Conservation (phyloP, 2,329 filamentous ascomycete species). For the Chrysosporium keratinophilum region DNA sequence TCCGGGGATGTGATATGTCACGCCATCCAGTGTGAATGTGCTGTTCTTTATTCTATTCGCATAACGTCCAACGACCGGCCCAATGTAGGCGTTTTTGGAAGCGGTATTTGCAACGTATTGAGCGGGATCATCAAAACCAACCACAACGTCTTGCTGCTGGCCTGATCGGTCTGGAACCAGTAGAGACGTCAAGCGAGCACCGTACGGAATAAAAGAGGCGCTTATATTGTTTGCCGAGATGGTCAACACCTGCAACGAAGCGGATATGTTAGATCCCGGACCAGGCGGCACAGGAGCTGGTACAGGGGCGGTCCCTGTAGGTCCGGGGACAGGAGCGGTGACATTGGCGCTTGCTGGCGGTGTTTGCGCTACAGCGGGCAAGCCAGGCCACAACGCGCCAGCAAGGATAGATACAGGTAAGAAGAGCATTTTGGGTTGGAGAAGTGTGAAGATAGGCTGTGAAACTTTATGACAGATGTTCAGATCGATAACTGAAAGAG, state of each 20-base stretch:
- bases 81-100: conserved; percentile 41
- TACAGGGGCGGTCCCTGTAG: neutral
- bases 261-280: neutral
- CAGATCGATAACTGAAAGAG: neutral
- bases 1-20: conserved; percentile 39
- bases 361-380: neutral
- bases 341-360: neutral
- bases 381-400: neutral
- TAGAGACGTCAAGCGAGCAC: conserved; percentile 39
- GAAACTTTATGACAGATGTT: neutral
- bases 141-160: conserved; percentile 39
- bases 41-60: conserved; percentile 49
- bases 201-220: conserved; percentile 40
- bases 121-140: conserved; percentile 42
- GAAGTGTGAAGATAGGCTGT: neutral
- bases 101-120: conserved; percentile 37
- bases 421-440: neutral
- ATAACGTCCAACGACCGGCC: conserved; percentile 42
- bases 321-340: neutral
- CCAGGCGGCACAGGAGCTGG: conserved; percentile 1
- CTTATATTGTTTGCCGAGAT: conserved; percentile 40
- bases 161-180: conserved; percentile 44
- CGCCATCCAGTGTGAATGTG: conserved; percentile 43
- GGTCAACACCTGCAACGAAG: conserved; percentile 36
- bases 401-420: neutral